Conservation (phyloP, 148 eudicot genomes). For the Salicornia ramosissima region DNA sequence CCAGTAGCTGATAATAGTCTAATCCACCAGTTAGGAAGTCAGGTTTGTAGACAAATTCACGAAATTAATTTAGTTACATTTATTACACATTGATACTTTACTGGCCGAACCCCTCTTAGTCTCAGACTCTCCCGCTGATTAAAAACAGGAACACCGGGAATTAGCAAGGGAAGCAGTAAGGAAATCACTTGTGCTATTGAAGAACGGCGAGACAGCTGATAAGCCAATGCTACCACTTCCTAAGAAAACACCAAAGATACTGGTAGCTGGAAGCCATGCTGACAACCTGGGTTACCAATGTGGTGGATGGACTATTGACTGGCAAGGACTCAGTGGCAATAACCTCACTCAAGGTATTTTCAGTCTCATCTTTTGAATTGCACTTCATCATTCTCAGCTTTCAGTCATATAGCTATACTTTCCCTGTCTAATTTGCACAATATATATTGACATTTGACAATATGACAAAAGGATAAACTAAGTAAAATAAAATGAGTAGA, state of each 20-base stretch:
- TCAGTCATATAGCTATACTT: too few species aligned
- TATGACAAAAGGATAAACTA: too few species aligned
- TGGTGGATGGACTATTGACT: slow-evolving; percentile 47
- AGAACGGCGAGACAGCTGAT: slow-evolving; percentile 27
- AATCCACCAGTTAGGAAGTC: slow-evolving; percentile 45
- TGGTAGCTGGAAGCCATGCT: slow-evolving; percentile 47
- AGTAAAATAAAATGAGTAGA: too few species aligned
- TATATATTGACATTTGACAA: too few species aligned
- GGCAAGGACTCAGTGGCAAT: slow-evolving; percentile 50
- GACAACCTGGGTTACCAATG: slow-evolving; percentile 46
- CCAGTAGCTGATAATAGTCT: slow-evolving; percentile 54
- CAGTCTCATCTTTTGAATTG: neutral
- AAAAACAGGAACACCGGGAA: slow-evolving; percentile 37
- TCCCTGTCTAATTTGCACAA: too few species aligned
- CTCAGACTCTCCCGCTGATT: neutral
- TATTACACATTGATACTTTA: too few species aligned
- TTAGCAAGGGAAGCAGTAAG: slow-evolving; percentile 51
- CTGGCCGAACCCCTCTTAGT: neutral
- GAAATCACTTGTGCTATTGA: slow-evolving; percentile 40
- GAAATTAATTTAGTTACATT: too few species aligned
- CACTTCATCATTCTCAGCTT: too few species aligned
- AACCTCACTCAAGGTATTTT: slow-evolving; percentile 33
- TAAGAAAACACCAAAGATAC: slow-evolving; percentile 38
- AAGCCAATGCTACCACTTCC: slow-evolving; percentile 47
- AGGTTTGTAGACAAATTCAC: slow-evolving; percentile 26